Base-by-base conservation (phyloP, 2,329 filamentous ascomycete species). In the Ceratocystis harringtonii region DNA sequence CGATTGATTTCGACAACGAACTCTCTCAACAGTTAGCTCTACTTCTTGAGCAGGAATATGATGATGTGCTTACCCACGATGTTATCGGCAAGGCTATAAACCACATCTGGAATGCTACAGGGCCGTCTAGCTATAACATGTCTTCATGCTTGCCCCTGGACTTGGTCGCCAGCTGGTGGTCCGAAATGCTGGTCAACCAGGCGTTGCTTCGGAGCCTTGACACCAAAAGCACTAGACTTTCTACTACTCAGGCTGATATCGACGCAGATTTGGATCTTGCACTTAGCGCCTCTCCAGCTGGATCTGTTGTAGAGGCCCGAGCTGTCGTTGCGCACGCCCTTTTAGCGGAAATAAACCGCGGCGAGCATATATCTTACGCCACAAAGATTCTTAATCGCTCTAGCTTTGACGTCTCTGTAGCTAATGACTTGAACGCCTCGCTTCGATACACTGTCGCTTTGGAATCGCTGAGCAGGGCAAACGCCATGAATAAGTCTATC, bases 101-200 rank as follows among this genome's bases (percentile, higher is more conserved):
- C 8, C 32, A 43, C 25, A 41, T 66, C 50, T 63, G 43, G 32
- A 65, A 41, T 48, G 32, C 45, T 25, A 10, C 55, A n/a, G 55
- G n/a, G 28, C n/a, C 55, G 17, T 92, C 88, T 0, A 84, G 89
- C 68, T 84, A 87, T 63, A 84, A 88, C 61, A 88, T 95, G 80
- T 88, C 95, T 72, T 81, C 83, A 71, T 84, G 84, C 63, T 94
- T 90, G 19, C 90, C 92, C 0, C 82, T 96, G 69, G 92, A 96
- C 74, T 91, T 90, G 12, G 84, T 96, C 63, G 90, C 92, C 5
- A 90, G 92, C 1, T 96, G 92, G 92, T 94, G 86, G 78, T 95
- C 92, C 0, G 90, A 84, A 69, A 80, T 87, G 65, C 79, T 84
- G 12, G 76, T 96, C 45, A 88, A 91, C 70, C 81, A 82, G 66